These are phyloP conservation scores for Talaromyces nanjingensis DNA, from an alignment of 495 filamentous ascomycete genomes.

Conservation along the genomic window DNA sequence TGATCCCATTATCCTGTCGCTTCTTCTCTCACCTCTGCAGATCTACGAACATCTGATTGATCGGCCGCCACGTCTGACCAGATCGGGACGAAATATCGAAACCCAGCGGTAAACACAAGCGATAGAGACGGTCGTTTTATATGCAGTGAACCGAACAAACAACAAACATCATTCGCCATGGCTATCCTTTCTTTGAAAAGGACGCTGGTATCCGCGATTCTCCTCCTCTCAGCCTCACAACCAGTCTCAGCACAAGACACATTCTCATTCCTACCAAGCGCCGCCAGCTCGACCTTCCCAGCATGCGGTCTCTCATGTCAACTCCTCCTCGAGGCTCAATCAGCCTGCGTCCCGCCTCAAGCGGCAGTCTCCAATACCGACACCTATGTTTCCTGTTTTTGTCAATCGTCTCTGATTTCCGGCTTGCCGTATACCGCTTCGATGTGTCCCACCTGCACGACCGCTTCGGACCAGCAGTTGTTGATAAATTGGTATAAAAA, in stretches of 20 bases:
- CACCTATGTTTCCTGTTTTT: conserved; percentile 49
- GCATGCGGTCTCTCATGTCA: conserved; percentile 42
- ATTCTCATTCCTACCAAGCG: conserved; percentile 19
- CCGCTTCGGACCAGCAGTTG: conserved; percentile 24
- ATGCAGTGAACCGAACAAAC: background rate
- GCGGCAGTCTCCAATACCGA: conserved; percentile 22
- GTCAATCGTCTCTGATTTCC: conserved; percentile 31
- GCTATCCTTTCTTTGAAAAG: conserved; percentile 3
- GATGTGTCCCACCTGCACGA: conserved; percentile 31
- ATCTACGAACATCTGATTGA: background rate
- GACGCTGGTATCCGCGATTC: background rate
- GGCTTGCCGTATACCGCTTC: conserved; percentile 24
- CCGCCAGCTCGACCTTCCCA: conserved; percentile 37
- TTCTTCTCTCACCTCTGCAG: background rate
- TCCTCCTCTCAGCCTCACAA: conserved; percentile 5
- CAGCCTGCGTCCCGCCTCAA: conserved; percentile 34
- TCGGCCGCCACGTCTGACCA: background rate
- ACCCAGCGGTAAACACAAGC: background rate
- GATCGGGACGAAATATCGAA: background rate
- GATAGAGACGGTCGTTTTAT: background rate
- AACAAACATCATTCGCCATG: background rate
- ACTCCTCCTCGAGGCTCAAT: conserved; percentile 36
- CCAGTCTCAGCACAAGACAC: background rate
- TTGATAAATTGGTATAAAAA: conserved; percentile 45
- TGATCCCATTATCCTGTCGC: conserved; percentile 5